These are phyloP conservation scores for Chrysochromulina parva DNA, from an alignment of 78 protist species.

Conservation along the genomic window DNA sequence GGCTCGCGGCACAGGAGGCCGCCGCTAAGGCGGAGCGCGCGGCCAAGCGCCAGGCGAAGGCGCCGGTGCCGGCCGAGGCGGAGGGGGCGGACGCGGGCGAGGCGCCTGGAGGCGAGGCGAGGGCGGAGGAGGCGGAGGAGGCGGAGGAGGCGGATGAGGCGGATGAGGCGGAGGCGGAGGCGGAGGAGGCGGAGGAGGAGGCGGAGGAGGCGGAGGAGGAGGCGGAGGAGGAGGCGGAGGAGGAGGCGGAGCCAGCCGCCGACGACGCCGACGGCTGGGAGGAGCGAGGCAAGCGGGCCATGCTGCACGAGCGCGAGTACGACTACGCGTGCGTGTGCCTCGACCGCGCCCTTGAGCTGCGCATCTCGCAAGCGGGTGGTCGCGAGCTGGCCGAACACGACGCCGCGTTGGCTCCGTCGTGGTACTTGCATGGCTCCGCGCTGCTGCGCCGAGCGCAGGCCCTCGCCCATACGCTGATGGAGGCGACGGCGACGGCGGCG, in stretches of 20 bases:
- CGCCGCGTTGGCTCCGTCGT: not conserved
- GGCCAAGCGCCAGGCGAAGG: too few species aligned
- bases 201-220: not conserved
- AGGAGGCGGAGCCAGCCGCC: not conserved
- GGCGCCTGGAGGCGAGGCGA: not conserved
- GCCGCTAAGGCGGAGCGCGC: too few species aligned
- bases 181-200: not conserved
- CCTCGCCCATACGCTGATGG: not conserved
- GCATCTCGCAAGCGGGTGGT: not conserved
- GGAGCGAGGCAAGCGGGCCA: not conserved
- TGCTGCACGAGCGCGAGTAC: conserved; percentile 11
- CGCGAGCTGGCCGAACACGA: not conserved
- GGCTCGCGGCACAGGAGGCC: too few species aligned
- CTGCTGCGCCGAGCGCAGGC: conserved; percentile 15
- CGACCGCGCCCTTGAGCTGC: not conserved
- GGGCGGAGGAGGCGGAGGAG: not conserved
- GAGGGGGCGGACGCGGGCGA: too few species aligned
- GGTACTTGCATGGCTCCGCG: conserved; percentile 26
- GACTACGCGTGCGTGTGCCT: conserved; percentile 4
- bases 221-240: not conserved
- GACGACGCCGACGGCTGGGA: conserved; percentile 17
- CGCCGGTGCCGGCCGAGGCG: too few species aligned
- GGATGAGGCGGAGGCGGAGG: not conserved
- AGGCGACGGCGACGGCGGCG: not conserved
- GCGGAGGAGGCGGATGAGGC: not conserved